Base-by-base conservation (phyloP, 1,139 yeast genomes). In the Magnusiomyces starmeri region DNA sequence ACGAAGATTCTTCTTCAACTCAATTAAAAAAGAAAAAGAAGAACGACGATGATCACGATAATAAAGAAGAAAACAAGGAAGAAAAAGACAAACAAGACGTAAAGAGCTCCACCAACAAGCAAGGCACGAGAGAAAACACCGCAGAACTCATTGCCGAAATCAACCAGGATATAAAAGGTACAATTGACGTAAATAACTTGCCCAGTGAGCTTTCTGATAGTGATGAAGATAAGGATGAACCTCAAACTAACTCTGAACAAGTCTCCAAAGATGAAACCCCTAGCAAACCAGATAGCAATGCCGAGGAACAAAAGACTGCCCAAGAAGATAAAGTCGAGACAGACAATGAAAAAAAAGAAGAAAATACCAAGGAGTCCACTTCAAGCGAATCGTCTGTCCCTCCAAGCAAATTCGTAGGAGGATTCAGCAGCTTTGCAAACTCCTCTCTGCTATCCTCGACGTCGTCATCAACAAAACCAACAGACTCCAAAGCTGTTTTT, bases 381-480 rank as follows among this genome's bases (percentile, higher is more conserved):
- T 40, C 48, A 20, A 18, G 25, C 29, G n/a, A 32, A 18, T 18
- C 37, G 8, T 48, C 26, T 21, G 25, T 46, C 10, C 37, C 54
- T 7, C 24, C 51, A 16, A 27, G 51, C 2, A 46, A 56, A 9
- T 54, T 51, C 41, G 48, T 48, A 27, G 55, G 55, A 18, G 56
- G 55, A 10, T 54, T 54, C 20, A 57, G 57, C 14, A 49, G 54
- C n/a, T 55, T 55, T 32, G 56, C 46, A 8, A 46, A 37, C n/a
- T 37, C 52, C 26, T 45, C 51, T 2, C 48, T 50, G 40, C 37
- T 43, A 20, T n/a, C 44, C 18, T 24, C 51, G 10, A 22, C 37
- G 40, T 37, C 43, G n/a, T n/a, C 44, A 12, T 24, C 51, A 9
- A 22, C 37, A 20, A 27, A 18, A 39, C 32, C 39, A 40, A 48